Conservation (phyloP, 768 basidiomycete species). For the Amanita muscaria region DNA sequence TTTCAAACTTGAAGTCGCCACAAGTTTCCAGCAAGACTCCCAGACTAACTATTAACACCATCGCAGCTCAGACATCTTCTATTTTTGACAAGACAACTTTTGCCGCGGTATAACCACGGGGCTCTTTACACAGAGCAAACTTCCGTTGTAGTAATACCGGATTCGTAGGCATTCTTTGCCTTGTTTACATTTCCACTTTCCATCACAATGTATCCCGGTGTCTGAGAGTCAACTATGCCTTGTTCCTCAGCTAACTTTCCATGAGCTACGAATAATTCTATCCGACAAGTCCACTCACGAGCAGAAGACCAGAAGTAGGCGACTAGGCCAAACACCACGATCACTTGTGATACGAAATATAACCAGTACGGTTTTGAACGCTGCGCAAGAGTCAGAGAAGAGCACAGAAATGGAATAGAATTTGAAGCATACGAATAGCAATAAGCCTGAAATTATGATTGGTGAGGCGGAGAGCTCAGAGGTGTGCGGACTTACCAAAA, state of each 20-base stretch:
- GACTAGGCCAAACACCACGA: conserved; percentile 66
- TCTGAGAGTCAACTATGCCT: conserved; percentile 49
- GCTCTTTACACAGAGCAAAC: background rate
- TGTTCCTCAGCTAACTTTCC: conserved; percentile 56
- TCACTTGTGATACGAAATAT: conserved; percentile 74
- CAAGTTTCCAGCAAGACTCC: too few relatives aligned
- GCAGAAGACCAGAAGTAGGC: conserved; percentile 82
- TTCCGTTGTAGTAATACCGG: background rate
- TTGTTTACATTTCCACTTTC: background rate
- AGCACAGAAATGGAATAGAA: background rate
- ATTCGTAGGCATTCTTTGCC: background rate
- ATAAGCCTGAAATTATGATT: conserved; percentile 27
- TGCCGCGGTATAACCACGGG: background rate
- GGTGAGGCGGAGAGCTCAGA: conserved; percentile 3
- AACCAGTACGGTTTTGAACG: conserved; percentile 82
- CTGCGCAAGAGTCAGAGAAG: conserved; percentile 27
- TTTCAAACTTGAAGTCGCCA: too few relatives aligned
- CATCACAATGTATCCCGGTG: conserved; percentile 50
- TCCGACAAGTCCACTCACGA: conserved; percentile 40
- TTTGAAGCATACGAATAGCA: conserved; percentile 37
- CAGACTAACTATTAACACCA: too few relatives aligned
- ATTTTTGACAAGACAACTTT: too few relatives aligned
- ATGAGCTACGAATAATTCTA: background rate
- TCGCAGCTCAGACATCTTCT: too few relatives aligned
- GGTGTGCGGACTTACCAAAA: conserved; percentile 38